Conservation (phyloP, 768 basidiomycete species). For the Multifurca ochricompacta region DNA sequence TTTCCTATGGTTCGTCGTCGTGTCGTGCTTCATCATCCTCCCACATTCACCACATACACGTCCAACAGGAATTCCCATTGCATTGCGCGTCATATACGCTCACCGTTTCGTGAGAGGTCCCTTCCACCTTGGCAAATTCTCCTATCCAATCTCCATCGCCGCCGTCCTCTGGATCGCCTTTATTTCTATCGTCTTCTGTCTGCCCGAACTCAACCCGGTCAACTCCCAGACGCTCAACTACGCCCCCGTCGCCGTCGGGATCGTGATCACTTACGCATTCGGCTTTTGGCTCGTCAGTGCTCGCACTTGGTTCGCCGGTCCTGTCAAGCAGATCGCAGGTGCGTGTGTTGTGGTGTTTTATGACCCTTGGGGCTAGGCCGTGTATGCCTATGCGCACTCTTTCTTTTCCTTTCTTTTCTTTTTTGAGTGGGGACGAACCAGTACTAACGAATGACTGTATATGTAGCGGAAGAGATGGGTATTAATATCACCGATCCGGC, state of each 20-base stretch:
- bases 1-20: slow-evolving; percentile 58
- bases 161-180: slow-evolving; percentile 65
- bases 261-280: slow-evolving; percentile 57
- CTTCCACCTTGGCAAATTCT: slow-evolving; percentile 61
- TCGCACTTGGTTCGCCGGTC: slow-evolving; percentile 65
- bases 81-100: slow-evolving; percentile 54
- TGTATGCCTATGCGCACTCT: slow-evolving; percentile 11
- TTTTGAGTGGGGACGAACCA: not conserved
- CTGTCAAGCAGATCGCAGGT: slow-evolving; percentile 50
- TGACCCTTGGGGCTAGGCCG: not conserved
- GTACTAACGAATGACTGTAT: not conserved
- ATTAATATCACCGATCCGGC: slow-evolving; percentile 40
- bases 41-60: not conserved
- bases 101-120: slow-evolving; percentile 57
- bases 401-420: not conserved
- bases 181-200: slow-evolving; percentile 66
- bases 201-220: slow-evolving; percentile 66
- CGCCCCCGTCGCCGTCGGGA: slow-evolving; percentile 66
- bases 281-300: slow-evolving; percentile 67
- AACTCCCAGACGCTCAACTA: slow-evolving; percentile 68
- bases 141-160: slow-evolving; percentile 46
- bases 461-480: slow-evolving; percentile 41
- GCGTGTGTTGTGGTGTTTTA: not conserved
- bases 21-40: not conserved
- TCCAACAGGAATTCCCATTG: slow-evolving; percentile 53